phyloP scores from a whole-genome alignment of 495 filamentous ascomycete genomes.

The Astrothelium macrocarpum region DNA sequence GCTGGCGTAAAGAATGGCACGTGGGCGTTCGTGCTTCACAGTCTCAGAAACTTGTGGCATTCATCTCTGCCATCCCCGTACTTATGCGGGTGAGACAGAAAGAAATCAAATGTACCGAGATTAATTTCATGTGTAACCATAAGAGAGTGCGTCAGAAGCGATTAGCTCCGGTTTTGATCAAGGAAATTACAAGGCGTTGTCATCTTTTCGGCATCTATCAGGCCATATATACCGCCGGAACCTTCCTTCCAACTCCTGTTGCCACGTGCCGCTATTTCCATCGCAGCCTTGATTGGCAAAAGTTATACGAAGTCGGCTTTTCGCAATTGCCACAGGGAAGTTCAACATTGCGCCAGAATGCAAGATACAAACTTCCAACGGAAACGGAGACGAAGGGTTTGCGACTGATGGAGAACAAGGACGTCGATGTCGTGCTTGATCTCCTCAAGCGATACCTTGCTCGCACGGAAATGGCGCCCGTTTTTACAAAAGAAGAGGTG shows the following conservation, averaged over 20 bases:
- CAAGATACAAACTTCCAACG: slow-evolving; percentile 64
- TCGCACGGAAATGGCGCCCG: slow-evolving; percentile 74
- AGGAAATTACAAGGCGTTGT: slow-evolving; percentile 88
- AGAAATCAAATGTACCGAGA: slow-evolving; percentile 68
- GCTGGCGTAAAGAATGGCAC: slow-evolving; percentile 95
- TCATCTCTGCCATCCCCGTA: slow-evolving; percentile 86
- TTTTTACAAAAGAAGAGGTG: slow-evolving; percentile 67
- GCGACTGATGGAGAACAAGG: slow-evolving; percentile 69
- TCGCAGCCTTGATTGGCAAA: slow-evolving; percentile 85
- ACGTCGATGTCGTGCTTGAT: slow-evolving; percentile 64
- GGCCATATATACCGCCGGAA: slow-evolving; percentile 88
- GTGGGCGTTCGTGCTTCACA: slow-evolving; percentile 77
- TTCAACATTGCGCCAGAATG: slow-evolving; percentile 69
- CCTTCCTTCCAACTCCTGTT: slow-evolving; percentile 80
- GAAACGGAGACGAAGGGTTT: slow-evolving; percentile 61
- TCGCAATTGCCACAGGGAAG: slow-evolving; percentile 69
- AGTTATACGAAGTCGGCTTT: slow-evolving; percentile 88
- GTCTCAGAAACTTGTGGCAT: slow-evolving; percentile 69
- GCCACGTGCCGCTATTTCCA: slow-evolving; percentile 93
- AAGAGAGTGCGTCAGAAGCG: slow-evolving; percentile 94
- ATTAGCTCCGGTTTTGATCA: slow-evolving; percentile 85
- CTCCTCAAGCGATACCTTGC: slow-evolving; percentile 69
- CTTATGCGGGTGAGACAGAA: slow-evolving; percentile 69
- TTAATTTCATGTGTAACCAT: slow-evolving; percentile 96
- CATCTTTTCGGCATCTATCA: slow-evolving; percentile 78